Evolutionary conservation across 306 rosid genomes (phyloP), one percentile per base, ranked within the genome.

Genomic region (Lathyrus tuberosus): DNA sequence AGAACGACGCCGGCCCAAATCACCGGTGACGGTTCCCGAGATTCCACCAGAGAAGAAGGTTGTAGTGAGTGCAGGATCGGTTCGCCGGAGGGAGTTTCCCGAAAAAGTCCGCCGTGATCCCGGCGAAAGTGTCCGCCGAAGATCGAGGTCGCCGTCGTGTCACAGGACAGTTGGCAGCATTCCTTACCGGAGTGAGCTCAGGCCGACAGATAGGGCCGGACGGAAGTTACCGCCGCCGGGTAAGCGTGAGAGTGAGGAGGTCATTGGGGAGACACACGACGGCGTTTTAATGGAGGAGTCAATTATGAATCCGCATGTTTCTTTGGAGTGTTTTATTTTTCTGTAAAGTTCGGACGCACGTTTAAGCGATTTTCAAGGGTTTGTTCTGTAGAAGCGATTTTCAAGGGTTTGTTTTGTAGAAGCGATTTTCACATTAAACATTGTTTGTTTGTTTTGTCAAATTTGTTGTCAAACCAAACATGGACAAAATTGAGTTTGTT

Each of bases 251-350:
- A 54, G 4, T 41, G 74, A 69, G 17, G 75, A n/a, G n/a, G n/a
- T n/a, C n/a, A n/a, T n/a, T n/a, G n/a, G n/a, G n/a, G n/a, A 81
- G 42, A 6, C 16, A 65, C 71, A 79, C 75, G 84, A 77, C 56
- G 62, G 43, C 33, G 84, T 64, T 54, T 18, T 72, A 0, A 74
- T 65, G 44, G 92, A 75, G 31, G 99, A 91, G 78, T 84, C 92
- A 46, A 42, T 91, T 10, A 94, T 86, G 47, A 88, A 89, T 51
- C 96, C 93, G 30, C 84, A 75, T 69, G 91, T 89, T 60, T 85
- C 96, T 2, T 69, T 94, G 67, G 99, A 91, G 79, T 94, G 99
- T 83, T 94, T 94, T 80, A 94, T 94, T 80, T 94, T 94, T 78
- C 87, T 94, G 73, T 94, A 94, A 82, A 72, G 70, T 38, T 24